Evolutionary conservation across 1,284 basidiomycete genomes (phyloP).

Genomic region (Irpex lacteus): DNA sequence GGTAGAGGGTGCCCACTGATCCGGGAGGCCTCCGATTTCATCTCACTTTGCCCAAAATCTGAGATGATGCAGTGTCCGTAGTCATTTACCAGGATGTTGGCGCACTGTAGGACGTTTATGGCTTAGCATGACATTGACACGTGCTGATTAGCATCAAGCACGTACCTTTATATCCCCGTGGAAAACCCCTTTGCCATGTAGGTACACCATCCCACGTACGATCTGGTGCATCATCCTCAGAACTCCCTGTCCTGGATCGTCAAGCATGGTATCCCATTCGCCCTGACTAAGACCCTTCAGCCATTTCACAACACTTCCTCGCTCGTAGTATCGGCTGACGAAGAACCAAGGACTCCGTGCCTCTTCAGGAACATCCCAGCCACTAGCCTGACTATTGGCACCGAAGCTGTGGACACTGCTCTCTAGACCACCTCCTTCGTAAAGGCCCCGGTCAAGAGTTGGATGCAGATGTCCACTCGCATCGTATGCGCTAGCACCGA

Average conservation of each 20-base stretch:
- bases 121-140: background rate
- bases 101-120: constrained; percentile 40
- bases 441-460: background rate
- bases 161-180: constrained; percentile 74
- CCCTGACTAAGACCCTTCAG: constrained; percentile 35
- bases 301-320: constrained; percentile 44
- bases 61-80: constrained; percentile 64
- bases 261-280: constrained; percentile 4
- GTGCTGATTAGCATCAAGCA: background rate
- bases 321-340: constrained; percentile 55
- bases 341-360: constrained; percentile 38
- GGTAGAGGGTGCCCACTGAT: constrained; percentile 50
- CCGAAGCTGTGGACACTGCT: background rate
- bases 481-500: constrained; percentile 11
- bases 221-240: constrained; percentile 67
- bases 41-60: constrained; percentile 78
- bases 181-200: constrained; percentile 61
- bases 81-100: constrained; percentile 74
- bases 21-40: constrained; percentile 67
- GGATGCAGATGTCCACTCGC: background rate
- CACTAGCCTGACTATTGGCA: background rate
- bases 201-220: constrained; percentile 73
- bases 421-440: background rate
- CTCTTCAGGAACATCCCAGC: background rate
- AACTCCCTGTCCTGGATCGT: constrained; percentile 38